phyloP scores from a whole-genome alignment of 768 basidiomycete genomes.

The Mycena haematopus region DNA sequence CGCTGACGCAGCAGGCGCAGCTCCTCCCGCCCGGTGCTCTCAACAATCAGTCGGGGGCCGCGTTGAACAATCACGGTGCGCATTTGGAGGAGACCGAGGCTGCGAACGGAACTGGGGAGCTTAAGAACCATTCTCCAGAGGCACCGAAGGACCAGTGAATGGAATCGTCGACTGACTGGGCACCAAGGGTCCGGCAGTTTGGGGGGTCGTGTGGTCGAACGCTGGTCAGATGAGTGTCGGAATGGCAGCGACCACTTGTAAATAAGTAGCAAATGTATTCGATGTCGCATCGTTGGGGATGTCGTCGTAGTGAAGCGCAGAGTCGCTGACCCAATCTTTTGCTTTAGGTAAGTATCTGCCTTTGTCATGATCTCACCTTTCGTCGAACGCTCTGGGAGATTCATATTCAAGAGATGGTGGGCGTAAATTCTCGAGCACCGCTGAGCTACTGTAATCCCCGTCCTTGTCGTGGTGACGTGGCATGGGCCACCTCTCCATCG shows the following conservation, averaged over 20 bases:
- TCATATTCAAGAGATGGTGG: background rate
- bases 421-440: background rate
- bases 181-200: background rate
- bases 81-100: slow-evolving; percentile 21
- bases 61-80: slow-evolving; percentile 20
- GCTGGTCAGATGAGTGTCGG: background rate
- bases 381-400: background rate
- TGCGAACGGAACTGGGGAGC: slow-evolving; percentile 18
- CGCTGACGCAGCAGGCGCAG: slow-evolving; percentile 57
- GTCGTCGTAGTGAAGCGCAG: slow-evolving; percentile 20
- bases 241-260: slow-evolving; percentile 13
- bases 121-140: slow-evolving; percentile 24
- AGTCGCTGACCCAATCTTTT: slow-evolving; percentile 12
- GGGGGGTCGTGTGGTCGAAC: background rate
- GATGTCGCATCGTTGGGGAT: background rate
- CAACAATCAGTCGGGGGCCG: background rate
- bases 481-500: background rate
- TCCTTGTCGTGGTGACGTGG: slow-evolving; percentile 14
- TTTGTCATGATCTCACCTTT: slow-evolving; percentile 16
- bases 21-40: slow-evolving; percentile 35
- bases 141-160: slow-evolving; percentile 18
- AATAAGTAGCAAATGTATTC: slow-evolving; percentile 19
- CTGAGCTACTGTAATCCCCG: slow-evolving; percentile 8
- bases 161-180: slow-evolving; percentile 1
- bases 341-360: slow-evolving; percentile 14